phyloP scores from a whole-genome alignment of 768 basidiomycete genomes.

The Termitomyces sp. region DNA sequence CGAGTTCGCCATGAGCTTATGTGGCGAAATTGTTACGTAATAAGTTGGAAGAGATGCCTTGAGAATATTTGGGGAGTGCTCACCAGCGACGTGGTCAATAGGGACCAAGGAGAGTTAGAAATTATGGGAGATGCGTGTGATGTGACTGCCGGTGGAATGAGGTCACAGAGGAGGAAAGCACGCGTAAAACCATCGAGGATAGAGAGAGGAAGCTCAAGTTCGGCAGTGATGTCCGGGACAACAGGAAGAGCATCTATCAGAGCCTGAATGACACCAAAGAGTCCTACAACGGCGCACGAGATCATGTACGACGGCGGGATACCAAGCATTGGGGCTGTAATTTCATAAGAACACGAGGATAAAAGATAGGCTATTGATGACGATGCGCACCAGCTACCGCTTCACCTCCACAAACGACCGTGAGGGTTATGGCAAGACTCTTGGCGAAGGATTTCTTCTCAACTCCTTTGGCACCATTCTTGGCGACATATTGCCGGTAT shows the following conservation, averaged over 20 bases:
- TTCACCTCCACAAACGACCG: slow-evolving; percentile 79
- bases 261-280: slow-evolving; percentile 59
- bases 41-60: neutral
- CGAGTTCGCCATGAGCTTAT: slow-evolving; percentile 64
- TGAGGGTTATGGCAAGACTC: slow-evolving; percentile 48
- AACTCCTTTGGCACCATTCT: slow-evolving; percentile 27
- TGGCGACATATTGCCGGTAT: slow-evolving; percentile 36
- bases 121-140: slow-evolving; percentile 43
- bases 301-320: slow-evolving; percentile 74
- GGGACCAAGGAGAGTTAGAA: slow-evolving; percentile 67
- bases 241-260: slow-evolving; percentile 55
- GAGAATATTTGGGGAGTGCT: slow-evolving; percentile 22
- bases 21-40: neutral
- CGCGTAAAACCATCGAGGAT: slow-evolving; percentile 76
- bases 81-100: slow-evolving; percentile 70
- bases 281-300: slow-evolving; percentile 57
- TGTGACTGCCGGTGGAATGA: slow-evolving; percentile 67
- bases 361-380: neutral
- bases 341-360: slow-evolving; percentile 1
- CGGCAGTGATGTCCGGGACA: slow-evolving; percentile 43
- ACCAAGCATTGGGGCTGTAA: slow-evolving; percentile 55
- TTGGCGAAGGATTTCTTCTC: slow-evolving; percentile 55
- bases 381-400: slow-evolving; percentile 50
- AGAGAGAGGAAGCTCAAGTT: slow-evolving; percentile 66
- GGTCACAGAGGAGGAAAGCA: slow-evolving; percentile 70